Base-by-base conservation (phyloP, 179 eudicot genomes). In the Spinacia oleracea region DNA sequence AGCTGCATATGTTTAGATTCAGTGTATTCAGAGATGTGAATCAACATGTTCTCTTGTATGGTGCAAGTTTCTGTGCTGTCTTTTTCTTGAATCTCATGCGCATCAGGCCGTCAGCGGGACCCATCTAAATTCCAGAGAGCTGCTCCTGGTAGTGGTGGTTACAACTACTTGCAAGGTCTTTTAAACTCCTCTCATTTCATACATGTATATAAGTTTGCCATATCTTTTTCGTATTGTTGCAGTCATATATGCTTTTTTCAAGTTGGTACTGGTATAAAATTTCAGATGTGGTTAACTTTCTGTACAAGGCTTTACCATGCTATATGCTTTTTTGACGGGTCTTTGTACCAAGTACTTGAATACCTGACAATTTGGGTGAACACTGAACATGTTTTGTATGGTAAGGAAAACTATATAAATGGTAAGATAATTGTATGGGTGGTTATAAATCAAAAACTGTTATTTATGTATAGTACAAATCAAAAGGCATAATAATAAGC, bases 121-220 rank as follows among this genome's bases (percentile, higher is more conserved):
- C n/a, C n/a, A n/a, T n/a, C n/a, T 45, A 42, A n/a, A n/a, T n/a
- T 32, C 43, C 70, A 75, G 70, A 64, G 12, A 32, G 72, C 60
- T 46, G 72, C 72, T 45, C 64, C 55, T 14, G 38, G 67, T 38
- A 6, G 8, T n/a, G n/a, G n/a, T n/a, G n/a, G n/a, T n/a, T n/a
- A n/a, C n/a, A n/a, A n/a, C n/a, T n/a, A n/a, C n/a, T 21, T 40
- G 55, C 68, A 59, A 15, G 55, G 29, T 56, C 27, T 59, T 14
- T 58, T 15, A 4, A 21, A 64, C 16, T 16, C 27, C 16, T 3
- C 10, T 9, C 5, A 4, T 23, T 18, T 32, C 59, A 63, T 38
- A 35, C 50, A 11, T 73, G 50, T 73, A 55, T 56, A 72, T 72
- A 72, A 48, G 59, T 48, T 48, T 53, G 4, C 15, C 31, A 5